Conservation (phyloP, 2,329 filamentous ascomycete species). For the Sclerotinia borealis region DNA sequence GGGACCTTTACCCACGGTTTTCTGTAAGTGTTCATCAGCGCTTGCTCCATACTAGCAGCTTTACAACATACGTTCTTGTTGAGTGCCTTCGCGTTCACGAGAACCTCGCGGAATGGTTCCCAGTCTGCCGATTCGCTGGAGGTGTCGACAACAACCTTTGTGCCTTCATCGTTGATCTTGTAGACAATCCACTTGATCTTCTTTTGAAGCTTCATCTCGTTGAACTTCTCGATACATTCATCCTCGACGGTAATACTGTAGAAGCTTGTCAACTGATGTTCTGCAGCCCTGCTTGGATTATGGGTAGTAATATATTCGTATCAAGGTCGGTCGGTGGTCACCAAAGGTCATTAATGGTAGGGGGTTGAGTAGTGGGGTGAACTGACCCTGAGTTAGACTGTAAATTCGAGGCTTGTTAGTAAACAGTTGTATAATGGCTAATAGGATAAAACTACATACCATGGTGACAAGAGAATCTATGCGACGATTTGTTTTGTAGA, state of each 20-base stretch:
- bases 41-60: neutral
- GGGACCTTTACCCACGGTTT: conserved; percentile 58
- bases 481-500: conserved; percentile 9
- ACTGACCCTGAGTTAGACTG: conserved; percentile 67
- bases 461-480: conserved; percentile 16
- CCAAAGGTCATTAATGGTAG: conserved; percentile 15
- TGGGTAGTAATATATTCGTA: neutral
- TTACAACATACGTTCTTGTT: conserved; percentile 52
- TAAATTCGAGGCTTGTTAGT: conserved; percentile 17
- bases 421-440: neutral
- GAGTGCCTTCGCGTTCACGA: conserved; percentile 67
- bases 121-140: conserved; percentile 61
- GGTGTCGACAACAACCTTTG: conserved; percentile 75
- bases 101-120: conserved; percentile 68
- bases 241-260: conserved; percentile 63
- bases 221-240: conserved; percentile 67
- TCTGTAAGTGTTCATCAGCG: conserved; percentile 37
- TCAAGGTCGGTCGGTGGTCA: conserved; percentile 8
- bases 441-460: conserved; percentile 14
- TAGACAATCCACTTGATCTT: conserved; percentile 82
- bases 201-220: conserved; percentile 78
- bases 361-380: conserved; percentile 19
- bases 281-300: neutral
- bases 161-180: conserved; percentile 80
- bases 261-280: conserved; percentile 14